Percentiles rank a stretch among this genome's conserved stretches.
phyloP scores from a whole-genome alignment of 1,284 basidiomycete genomes.

The Heterobasidion parviporum region DNA sequence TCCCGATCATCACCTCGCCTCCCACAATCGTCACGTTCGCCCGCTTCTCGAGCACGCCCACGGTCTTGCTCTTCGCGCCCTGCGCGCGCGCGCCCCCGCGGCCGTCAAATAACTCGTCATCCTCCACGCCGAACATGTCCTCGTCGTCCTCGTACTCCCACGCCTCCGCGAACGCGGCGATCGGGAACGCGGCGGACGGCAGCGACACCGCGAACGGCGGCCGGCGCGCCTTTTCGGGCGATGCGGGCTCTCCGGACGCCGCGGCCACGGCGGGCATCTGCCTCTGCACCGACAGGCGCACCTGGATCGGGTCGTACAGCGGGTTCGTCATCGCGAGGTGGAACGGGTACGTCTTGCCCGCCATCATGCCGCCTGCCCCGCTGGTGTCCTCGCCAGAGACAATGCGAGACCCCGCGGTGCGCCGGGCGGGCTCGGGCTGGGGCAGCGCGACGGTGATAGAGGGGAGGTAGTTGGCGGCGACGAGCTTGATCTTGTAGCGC shows the following conservation, averaged over 20 bases:
- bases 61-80: conserved; percentile 46
- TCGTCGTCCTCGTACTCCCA: conserved; percentile 96
- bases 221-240: conserved; percentile 47
- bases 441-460: conserved; percentile 71
- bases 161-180: conserved; percentile 85
- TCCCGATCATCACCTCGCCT: conserved; percentile 75
- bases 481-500: conserved; percentile 94
- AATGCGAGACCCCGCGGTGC: conserved; percentile 17
- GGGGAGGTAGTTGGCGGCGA: conserved; percentile 90
- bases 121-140: conserved; percentile 70
- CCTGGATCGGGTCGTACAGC: conserved; percentile 88
- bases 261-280: conserved; percentile 24
- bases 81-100: conserved; percentile 19
- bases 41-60: conserved; percentile 76
- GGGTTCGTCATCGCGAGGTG: conserved; percentile 90
- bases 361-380: conserved; percentile 40
- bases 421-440: conserved; percentile 26
- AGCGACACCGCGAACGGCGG: conserved; percentile 73
- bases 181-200: conserved; percentile 67
- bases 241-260: conserved; percentile 28
- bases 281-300: conserved; percentile 69
- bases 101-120: conserved; percentile 43
- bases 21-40: conserved; percentile 83
- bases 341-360: conserved; percentile 78
- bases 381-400: conserved; percentile 32